Conservation (phyloP, 352 stramenopile genomes). For the Globisporangium apiculatum region DNA sequence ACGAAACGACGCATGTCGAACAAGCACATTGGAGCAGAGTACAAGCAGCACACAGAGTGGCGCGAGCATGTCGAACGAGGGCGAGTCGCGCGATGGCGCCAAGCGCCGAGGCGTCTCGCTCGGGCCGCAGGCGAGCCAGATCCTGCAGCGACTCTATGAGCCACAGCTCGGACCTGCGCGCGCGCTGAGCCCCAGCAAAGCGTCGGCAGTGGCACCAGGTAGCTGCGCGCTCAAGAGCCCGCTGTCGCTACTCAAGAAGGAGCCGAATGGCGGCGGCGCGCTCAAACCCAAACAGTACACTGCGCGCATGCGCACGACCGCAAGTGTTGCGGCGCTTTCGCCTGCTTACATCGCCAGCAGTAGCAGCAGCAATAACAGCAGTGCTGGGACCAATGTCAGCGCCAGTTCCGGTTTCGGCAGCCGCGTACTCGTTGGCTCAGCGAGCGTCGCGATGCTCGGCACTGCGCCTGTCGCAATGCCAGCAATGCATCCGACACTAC, state of each 20-base stretch:
- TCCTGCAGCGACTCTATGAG: constrained; percentile 63
- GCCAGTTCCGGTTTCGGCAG: not conserved
- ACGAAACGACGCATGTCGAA: too few relatives aligned
- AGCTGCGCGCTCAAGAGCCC: not conserved
- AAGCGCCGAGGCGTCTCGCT: constrained; percentile 39
- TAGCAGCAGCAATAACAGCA: not conserved
- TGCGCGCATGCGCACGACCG: constrained; percentile 37
- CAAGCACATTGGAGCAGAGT: too few relatives aligned
- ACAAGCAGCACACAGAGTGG: too few relatives aligned
- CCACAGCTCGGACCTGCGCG: constrained; percentile 36
- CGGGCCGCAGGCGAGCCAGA: constrained; percentile 46
- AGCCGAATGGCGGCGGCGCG: constrained; percentile 5
- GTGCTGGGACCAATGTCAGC: not conserved
- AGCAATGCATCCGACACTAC: constrained; percentile 43
- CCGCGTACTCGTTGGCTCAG: constrained; percentile 14
- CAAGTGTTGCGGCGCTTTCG: constrained; percentile 27
- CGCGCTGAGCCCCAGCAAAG: constrained; percentile 2
- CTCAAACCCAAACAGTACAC: constrained; percentile 34
- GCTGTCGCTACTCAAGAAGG: constrained; percentile 16
- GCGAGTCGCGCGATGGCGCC: constrained; percentile 35
- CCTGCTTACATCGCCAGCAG: not conserved
- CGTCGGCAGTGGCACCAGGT: not conserved
- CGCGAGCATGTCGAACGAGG: constrained; percentile 4
- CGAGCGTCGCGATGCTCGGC: constrained; percentile 24
- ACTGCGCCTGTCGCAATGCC: not conserved